These are phyloP conservation scores for Murraya paniculata DNA, from an alignment of 345 rosid species.

Conservation along the genomic window DNA sequence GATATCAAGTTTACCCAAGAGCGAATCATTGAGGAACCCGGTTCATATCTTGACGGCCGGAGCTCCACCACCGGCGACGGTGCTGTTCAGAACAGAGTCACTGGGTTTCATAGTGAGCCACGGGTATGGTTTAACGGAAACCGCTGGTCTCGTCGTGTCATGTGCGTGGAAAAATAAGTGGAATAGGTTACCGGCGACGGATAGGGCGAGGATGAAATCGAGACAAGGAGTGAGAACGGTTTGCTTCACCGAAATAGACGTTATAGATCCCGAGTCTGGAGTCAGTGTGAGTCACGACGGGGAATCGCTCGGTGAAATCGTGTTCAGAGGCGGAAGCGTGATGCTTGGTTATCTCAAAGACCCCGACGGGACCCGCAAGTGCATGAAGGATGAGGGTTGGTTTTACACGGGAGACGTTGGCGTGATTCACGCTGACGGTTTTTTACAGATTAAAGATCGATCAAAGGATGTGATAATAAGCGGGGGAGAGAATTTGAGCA, in stretches of 20 bases:
- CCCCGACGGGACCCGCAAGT: slow-evolving; percentile 43
- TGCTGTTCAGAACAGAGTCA: slow-evolving; percentile 57
- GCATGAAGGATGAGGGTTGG: slow-evolving; percentile 56
- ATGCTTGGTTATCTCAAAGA: slow-evolving; percentile 86
- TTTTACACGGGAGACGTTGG: slow-evolving; percentile 70
- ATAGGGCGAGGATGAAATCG: slow-evolving; percentile 60
- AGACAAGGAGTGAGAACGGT: slow-evolving; percentile 66
- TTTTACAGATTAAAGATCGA: slow-evolving; percentile 66
- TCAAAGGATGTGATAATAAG: slow-evolving; percentile 78
- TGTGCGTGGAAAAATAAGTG: slow-evolving; percentile 81
- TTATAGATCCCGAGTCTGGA: slow-evolving; percentile 50
- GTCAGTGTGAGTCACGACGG: slow-evolving; percentile 60
- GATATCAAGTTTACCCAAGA: slow-evolving; percentile 41
- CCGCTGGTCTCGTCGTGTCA: slow-evolving; percentile 53
- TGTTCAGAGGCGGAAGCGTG: slow-evolving; percentile 58
- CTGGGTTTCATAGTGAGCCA: slow-evolving; percentile 67
- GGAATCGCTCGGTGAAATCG: slow-evolving; percentile 58
- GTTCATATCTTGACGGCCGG: slow-evolving; percentile 75
- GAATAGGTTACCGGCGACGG: slow-evolving; percentile 55
- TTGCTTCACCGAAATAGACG: slow-evolving; percentile 48
- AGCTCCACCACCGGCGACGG: slow-evolving; percentile 77
- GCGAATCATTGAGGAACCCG: slow-evolving; percentile 35
- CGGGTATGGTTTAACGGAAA: slow-evolving; percentile 77
- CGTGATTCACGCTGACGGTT: slow-evolving; percentile 67
- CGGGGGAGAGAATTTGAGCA: slow-evolving; percentile 85